phyloP scores from a whole-genome alignment of 1,139 yeast genomes.

The Pichia sp. region DNA sequence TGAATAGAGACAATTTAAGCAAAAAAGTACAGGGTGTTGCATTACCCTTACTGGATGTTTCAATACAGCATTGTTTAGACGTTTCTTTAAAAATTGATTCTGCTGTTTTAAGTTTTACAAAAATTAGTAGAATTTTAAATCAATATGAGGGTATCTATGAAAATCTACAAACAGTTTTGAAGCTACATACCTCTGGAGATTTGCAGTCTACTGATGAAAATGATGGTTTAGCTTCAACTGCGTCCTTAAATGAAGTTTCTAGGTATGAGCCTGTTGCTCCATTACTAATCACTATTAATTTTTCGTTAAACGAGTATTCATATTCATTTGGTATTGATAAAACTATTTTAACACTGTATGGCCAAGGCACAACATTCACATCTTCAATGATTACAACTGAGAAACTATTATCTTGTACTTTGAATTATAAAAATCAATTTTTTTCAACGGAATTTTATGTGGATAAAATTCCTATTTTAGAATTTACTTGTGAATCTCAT shows the following conservation, averaged over 20 bases:
- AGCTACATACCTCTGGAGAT: neutral
- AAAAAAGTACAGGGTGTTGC: conserved; percentile 16
- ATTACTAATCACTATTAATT: conserved; percentile 16
- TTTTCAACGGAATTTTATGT: conserved; percentile 9
- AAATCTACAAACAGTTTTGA: conserved; percentile 1
- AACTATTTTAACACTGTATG: conserved; percentile 16
- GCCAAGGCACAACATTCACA: conserved; percentile 15
- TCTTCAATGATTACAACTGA: conserved; percentile 16
- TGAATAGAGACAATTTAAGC: conserved; percentile 12
- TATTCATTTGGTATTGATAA: conserved; percentile 21
- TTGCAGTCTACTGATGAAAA: neutral
- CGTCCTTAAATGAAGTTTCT: conserved; percentile 11
- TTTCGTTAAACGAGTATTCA: conserved; percentile 18
- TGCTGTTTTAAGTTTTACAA: conserved; percentile 14
- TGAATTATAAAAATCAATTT: conserved; percentile 13
- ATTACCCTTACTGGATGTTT: conserved; percentile 12
- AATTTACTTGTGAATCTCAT: conserved; percentile 15
- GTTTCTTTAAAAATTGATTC: conserved; percentile 18
- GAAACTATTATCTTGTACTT: conserved; percentile 20
- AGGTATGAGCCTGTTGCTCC: conserved; percentile 14
- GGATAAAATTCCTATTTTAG: conserved; percentile 14
- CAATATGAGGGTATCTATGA: neutral
- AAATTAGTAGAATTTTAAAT: conserved; percentile 9
- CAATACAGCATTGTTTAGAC: conserved; percentile 19
- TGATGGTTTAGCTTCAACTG: conserved; percentile 12